These are phyloP conservation scores for Phytophthora foliorum DNA, from an alignment of 352 stramenopile genomes.

Conservation along the genomic window DNA sequence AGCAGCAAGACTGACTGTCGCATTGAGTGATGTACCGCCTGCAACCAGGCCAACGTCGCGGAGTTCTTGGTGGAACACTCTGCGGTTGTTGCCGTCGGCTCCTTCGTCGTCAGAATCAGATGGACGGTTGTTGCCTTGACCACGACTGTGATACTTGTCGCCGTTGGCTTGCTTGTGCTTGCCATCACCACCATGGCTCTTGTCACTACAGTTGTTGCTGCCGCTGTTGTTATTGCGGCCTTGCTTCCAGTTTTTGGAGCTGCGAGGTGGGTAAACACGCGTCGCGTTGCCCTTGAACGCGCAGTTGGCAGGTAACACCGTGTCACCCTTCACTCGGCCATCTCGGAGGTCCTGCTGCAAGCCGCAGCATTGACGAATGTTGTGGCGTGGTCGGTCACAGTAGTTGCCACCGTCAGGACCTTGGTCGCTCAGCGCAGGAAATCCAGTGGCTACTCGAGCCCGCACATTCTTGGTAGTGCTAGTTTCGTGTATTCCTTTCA, in stretches of 20 bases:
- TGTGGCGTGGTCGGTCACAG: neutral
- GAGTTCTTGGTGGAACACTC: constrained; percentile 1
- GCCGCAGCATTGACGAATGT: neutral
- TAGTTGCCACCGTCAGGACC: neutral
- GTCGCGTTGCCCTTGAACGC: neutral
- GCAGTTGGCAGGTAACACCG: constrained; percentile 2
- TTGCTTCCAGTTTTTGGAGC: constrained; percentile 4
- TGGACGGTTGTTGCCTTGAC: no score
- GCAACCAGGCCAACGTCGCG: constrained; percentile 8
- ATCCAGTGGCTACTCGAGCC: neutral
- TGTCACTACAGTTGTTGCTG: neutral
- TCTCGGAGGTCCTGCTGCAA: constrained; percentile 3
- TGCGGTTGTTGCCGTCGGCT: no score
- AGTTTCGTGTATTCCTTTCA: neutral
- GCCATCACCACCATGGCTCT: no score
- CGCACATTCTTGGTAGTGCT: neutral
- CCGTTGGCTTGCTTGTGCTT: no score
- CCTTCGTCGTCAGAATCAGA: no score
- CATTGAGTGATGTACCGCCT: constrained; percentile 4
- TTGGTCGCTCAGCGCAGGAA: neutral
- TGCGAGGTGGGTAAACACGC: neutral
- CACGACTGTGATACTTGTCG: no score
- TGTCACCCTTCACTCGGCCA: constrained; percentile 7
- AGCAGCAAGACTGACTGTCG: neutral
- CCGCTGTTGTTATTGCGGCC: neutral